Evolutionary conservation across 139 green algal species (phyloP).

Genomic region (Ostreobium quekettii): DNA sequence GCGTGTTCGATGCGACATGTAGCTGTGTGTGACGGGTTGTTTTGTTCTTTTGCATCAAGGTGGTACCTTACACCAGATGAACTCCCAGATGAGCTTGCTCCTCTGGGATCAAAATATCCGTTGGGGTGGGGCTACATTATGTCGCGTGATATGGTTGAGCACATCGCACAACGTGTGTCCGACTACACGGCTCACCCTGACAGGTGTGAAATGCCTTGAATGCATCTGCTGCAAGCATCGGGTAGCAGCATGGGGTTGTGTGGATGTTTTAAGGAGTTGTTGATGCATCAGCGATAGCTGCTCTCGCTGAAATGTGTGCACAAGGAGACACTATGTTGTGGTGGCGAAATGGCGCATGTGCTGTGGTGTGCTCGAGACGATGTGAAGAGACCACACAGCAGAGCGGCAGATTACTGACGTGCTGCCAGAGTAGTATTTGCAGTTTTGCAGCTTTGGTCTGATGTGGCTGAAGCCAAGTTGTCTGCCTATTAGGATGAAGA

Average conservation of each 20-base stretch:
- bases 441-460: too few species aligned
- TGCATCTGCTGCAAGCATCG: neutral
- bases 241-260: neutral
- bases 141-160: conserved; percentile 37
- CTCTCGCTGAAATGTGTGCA: neutral
- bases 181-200: conserved; percentile 19
- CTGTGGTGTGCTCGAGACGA: too few species aligned
- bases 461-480: too few species aligned
- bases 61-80: conserved; percentile 44
- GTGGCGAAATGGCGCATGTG: too few species aligned
- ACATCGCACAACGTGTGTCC: conserved; percentile 25
- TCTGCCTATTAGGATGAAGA: too few species aligned
- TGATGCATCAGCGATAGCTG: neutral
- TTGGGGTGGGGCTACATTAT: conserved; percentile 49
- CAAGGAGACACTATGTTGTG: too few species aligned
- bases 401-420: too few species aligned
- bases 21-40: neutral
- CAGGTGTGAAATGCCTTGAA: neutral
- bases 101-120: conserved; percentile 29
- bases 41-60: conserved; percentile 24
- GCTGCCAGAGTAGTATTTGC: too few species aligned
- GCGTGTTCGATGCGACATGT: neutral
- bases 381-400: too few species aligned
- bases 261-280: neutral
- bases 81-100: conserved; percentile 34